Evolutionary conservation across 805 yeast species (phyloP).

Genomic region (Ogataea philodendri): DNA sequence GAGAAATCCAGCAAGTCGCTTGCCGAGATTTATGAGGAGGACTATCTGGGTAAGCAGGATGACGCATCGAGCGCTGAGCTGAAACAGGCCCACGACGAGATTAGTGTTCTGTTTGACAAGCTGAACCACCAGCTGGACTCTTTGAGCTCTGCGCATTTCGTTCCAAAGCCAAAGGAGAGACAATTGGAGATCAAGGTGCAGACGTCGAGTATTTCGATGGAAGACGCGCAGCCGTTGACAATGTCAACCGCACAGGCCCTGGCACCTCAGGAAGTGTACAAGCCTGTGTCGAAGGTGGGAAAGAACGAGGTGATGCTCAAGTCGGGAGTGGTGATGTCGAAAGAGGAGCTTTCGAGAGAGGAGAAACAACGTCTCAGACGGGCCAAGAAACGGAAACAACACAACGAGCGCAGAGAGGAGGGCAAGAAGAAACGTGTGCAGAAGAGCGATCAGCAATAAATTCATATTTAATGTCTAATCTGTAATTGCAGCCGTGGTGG

Average conservation of each 20-base stretch:
- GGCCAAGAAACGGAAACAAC: slow-evolving; percentile 74
- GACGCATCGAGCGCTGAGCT: slow-evolving; percentile 58
- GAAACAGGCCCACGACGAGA: slow-evolving; percentile 73
- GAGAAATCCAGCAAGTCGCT: slow-evolving; percentile 81
- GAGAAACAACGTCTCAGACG: slow-evolving; percentile 86
- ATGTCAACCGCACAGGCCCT: slow-evolving; percentile 68
- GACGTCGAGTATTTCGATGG: slow-evolving; percentile 82
- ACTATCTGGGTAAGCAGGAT: slow-evolving; percentile 44
- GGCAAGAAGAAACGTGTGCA: slow-evolving; percentile 32
- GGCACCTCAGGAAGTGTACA: slow-evolving; percentile 94
- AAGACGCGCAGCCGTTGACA: slow-evolving; percentile 92
- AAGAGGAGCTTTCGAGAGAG: slow-evolving; percentile 77
- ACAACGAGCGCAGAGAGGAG: slow-evolving; percentile 29
- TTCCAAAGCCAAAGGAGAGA: slow-evolving; percentile 86
- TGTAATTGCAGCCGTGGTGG: slow-evolving; percentile 57
- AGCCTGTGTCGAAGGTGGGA: slow-evolving; percentile 40
- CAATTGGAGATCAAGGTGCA: slow-evolving; percentile 79
- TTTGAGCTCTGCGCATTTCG: slow-evolving; percentile 88
- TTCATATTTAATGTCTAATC: slow-evolving; percentile 16
- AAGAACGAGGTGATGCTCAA: slow-evolving; percentile 65
- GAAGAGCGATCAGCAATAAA: slow-evolving; percentile 8
- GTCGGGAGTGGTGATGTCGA: slow-evolving; percentile 77
- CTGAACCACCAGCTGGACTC: slow-evolving; percentile 79
- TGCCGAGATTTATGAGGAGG: slow-evolving; percentile 91
- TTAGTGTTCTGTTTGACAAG: slow-evolving; percentile 58